Evolutionary conservation across 441 rosid species (phyloP), one percentile per base, ranked within the genome.

Genomic region (Mallotus japonicus): DNA sequence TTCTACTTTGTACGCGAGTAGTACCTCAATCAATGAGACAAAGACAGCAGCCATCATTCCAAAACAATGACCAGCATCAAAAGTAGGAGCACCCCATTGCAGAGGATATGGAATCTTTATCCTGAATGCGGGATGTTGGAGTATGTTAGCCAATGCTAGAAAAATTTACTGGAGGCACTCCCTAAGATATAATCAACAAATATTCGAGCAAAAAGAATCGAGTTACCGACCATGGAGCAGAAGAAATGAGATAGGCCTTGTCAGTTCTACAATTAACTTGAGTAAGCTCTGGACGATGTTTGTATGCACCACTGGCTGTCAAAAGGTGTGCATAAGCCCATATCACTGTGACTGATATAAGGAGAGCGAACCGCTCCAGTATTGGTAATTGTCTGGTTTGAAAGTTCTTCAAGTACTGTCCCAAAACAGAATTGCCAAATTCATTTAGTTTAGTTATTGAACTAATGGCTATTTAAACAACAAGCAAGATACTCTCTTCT

Each of bases 21-120:
- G 57, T 67, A 96, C 99, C 99, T 96, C 99, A 54, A 92, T 83
- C 79, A 93, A 69, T 19, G 99, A 96, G 77, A 96, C 99, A 6
- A 96, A 65, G 72, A 89, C 98, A 58, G 99, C 91, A 34, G 98
- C 98, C 96, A 96, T 90, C 99, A 93, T 96, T 71, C 95, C 99
- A n/a, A 93, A 93, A 75, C 97, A 88, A 86, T 93, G 99, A 58
- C 98, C 97, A 68, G 95, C 99, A 87, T 93, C 91, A 76, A 96
- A 96, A 62, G 92, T 93, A 65, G 98, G 99, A 57, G 99, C 99
- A 73, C 98, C 98, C 99, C 99, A 96, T 51, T 96, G 96, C 56
- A 93, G 97, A 84, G 99, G 99, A 81, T 92, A 96, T 49, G 98
- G 99, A 53, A 93, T 87, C 84, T 93, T 93, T 79, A 96, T 89